Evolutionary conservation across 2,329 filamentous ascomycete genomes (phyloP), one percentile per base, ranked within the genome.

Genomic region (Fusarium oligoseptatum): DNA sequence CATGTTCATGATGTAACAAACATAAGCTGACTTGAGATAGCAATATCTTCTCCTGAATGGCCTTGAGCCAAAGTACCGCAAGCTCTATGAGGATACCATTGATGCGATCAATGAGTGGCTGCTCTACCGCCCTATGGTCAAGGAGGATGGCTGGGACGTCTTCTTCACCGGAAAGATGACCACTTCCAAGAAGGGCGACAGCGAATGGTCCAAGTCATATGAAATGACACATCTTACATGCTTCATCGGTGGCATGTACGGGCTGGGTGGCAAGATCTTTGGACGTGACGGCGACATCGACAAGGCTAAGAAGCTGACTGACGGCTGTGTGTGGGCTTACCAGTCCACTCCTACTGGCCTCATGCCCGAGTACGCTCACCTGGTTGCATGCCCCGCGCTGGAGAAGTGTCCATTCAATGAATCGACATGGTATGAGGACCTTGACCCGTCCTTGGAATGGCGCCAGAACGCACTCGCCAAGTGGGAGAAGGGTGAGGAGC

Each of bases 61-160:
- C 1, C 86, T 91, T 2, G 90, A 92, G 72, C 84, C 88, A 34
- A 93, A 95, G 80, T 97, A 97, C 81, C 86, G 88, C 70, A 88
- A 88, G 22, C 89, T 97, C 83, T 95, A 97, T 80, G 87, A 92
- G 67, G 89, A 89, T 66, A 89, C 91, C 5, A 89, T 92, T 34
- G 89, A 92, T 6, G 91, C 91, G 0, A 90, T 92, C 39, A 93
- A 93, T 74, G 88, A 94, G 73, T 88, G 93, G 81, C 87, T 97
- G 11, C 89, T 97, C 67, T 97, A 91, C 83, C 89, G 92, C 6
- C 95, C 95, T 1, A 93, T 97, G 90, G 88, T 91, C 22, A 88
- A 91, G 8, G 88, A 89, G 34, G 85, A 88, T 8, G 86, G 89
- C 63, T 89, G 89, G 61, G 90, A 96, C 69, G 89, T 97, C n/a